Evolutionary conservation across 176 grass and related monocot species (phyloP), one percentile per base, ranked within the genome.

Genomic region (Oryza meridionalis): DNA sequence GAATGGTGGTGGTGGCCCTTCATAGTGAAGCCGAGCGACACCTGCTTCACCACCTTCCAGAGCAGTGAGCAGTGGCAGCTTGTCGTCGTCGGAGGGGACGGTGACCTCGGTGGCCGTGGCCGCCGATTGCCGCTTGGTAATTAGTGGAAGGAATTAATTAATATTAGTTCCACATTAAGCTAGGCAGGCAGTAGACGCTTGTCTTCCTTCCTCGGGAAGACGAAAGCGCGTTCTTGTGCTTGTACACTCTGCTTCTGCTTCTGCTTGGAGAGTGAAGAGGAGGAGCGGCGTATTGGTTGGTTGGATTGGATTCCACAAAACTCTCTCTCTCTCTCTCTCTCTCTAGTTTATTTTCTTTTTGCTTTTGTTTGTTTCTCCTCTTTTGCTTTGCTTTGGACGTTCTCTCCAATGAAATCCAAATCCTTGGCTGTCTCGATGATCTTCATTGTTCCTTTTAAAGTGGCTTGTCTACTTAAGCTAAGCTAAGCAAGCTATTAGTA

Each of bases 1-100:
- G 74, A 69, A 69, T 86, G 78, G 25, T 91, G 77, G 42, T 43
- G 42, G 21, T 88, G 84, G 81, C 86, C 84, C 88, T 97, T 96
- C 84, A 91, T 88, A 0, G 9, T 10, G 42, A 43, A 43, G 35
- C 15, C 14, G 9, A 11, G 9, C 21, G 0, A n/a, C 4, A 15
- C 2, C 38, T 40, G 2, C 46, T 5, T 17, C 42, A 4, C 32
- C 32, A 33, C 3, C 3, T 1, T 16, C 13, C 0, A 13, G 10
- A 47, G 55, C 55, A 59, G 46, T 15, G 46, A 15, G 0, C 6
- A 55, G 50, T 11, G 0, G 7, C 37, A 4, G 1, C 21, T 62
- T 24, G 8, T 62, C 7, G 21, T 24, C 38, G 38, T 40, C 6
- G 37, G 6, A 7, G 37, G 7, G 19, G 37, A 7, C 37, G 4